phyloP scores from a whole-genome alignment of 345 rosid species.

The Xanthoceras sorbifolium region DNA sequence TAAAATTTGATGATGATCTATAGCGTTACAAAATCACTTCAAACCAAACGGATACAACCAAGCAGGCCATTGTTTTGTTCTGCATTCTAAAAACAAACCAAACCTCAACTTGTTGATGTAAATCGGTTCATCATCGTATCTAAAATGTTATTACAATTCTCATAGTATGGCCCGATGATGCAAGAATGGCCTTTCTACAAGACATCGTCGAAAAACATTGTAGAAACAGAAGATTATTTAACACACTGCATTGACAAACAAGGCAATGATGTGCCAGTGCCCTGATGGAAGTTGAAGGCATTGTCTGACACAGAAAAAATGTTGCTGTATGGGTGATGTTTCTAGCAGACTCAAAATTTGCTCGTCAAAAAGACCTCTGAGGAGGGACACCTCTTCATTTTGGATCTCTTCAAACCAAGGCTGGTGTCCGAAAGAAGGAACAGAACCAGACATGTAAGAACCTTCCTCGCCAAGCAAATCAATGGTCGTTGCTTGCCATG shows the following conservation, averaged over 20 bases:
- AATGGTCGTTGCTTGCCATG: slow-evolving; percentile 88
- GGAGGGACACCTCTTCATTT: slow-evolving; percentile 47
- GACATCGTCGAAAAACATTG: slow-evolving; percentile 16
- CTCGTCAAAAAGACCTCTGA: too few species aligned
- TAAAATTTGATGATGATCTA: background rate
- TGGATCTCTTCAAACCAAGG: slow-evolving; percentile 49
- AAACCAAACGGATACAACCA: background rate
- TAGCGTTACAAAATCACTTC: too few species aligned
- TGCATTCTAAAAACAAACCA: too few species aligned
- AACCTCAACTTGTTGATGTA: too few species aligned
- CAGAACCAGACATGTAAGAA: slow-evolving; percentile 87
- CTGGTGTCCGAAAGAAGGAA: slow-evolving; percentile 74
- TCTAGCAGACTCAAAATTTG: slow-evolving; percentile 25
- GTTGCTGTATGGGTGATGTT: slow-evolving; percentile 5
- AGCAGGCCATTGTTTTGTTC: background rate
- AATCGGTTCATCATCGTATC: too few species aligned
- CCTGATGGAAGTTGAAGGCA: slow-evolving; percentile 42
- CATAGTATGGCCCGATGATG: too few species aligned
- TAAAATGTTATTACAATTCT: too few species aligned
- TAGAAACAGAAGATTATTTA: slow-evolving; percentile 21
- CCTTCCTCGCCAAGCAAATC: slow-evolving; percentile 89
- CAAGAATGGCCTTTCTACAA: background rate
- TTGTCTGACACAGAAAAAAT: slow-evolving; percentile 32
- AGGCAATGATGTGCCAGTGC: slow-evolving; percentile 46
- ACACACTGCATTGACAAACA: slow-evolving; percentile 38